phyloP scores from a whole-genome alignment of 768 basidiomycete species.

The Goffeauzyma gilvescens region DNA sequence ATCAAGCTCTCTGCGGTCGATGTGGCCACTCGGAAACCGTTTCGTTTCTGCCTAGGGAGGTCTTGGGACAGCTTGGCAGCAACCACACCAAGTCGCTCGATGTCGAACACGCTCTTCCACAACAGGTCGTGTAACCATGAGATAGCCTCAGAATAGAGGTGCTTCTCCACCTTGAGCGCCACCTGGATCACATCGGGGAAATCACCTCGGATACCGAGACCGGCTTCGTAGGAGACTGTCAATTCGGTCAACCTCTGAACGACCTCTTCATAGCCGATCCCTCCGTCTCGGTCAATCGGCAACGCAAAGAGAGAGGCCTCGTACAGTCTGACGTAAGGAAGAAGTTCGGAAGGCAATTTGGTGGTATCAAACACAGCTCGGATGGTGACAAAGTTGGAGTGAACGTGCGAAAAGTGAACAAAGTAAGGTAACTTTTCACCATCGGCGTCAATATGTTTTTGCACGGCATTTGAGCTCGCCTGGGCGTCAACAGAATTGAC shows the following conservation, averaged over 20 bases:
- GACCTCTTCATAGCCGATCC: slow-evolving; percentile 68
- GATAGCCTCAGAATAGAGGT: slow-evolving; percentile 60
- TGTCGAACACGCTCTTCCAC: slow-evolving; percentile 19
- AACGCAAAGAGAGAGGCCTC: slow-evolving; percentile 71
- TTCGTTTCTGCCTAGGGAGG: slow-evolving; percentile 76
- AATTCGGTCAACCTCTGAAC: slow-evolving; percentile 70
- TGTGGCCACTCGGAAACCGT: slow-evolving; percentile 58
- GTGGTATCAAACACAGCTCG: slow-evolving; percentile 60
- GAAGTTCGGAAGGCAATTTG: slow-evolving; percentile 51
- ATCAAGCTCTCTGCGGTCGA: slow-evolving; percentile 51
- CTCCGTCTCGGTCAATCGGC: slow-evolving; percentile 54
- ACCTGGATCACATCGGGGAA: slow-evolving; percentile 61
- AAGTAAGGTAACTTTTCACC: slow-evolving; percentile 60
- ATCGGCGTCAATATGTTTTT: slow-evolving; percentile 48
- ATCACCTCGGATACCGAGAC: slow-evolving; percentile 42
- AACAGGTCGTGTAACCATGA: slow-evolving; percentile 42
- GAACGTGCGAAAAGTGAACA: slow-evolving; percentile 78
- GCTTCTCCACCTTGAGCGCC: slow-evolving; percentile 64
- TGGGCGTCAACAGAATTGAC: slow-evolving; percentile 25
- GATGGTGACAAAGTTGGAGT: slow-evolving; percentile 85
- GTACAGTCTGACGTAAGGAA: slow-evolving; percentile 52
- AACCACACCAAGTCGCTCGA: slow-evolving; percentile 52
- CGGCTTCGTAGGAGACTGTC: slow-evolving; percentile 67
- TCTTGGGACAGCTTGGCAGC: slow-evolving; percentile 76
- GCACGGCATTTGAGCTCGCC: slow-evolving; percentile 34